Percentiles rank a stretch among this genome's conserved stretches.
phyloP scores from a whole-genome alignment of 2,329 filamentous ascomycete species.

The Stenocarpella maydis region DNA sequence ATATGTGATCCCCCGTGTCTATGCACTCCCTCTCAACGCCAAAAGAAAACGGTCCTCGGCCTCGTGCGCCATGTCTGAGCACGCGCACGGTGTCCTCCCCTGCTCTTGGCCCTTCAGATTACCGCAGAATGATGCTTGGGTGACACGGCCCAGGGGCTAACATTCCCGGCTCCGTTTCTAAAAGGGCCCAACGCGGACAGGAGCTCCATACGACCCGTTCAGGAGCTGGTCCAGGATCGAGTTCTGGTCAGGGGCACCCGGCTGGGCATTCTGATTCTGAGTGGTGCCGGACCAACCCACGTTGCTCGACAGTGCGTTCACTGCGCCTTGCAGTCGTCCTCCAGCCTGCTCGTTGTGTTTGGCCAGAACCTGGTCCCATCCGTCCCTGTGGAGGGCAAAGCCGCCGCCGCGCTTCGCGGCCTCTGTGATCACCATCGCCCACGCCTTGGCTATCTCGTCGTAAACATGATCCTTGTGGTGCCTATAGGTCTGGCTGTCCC shows the following conservation, averaged over 20 bases:
- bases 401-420: slow-evolving; percentile 90
- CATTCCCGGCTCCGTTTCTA: slow-evolving; percentile 44
- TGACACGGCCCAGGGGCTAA: neutral
- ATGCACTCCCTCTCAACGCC: slow-evolving; percentile 31
- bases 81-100: neutral
- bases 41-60: slow-evolving; percentile 3
- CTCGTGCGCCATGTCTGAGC: slow-evolving; percentile 6
- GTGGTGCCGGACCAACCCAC: slow-evolving; percentile 78
- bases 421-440: slow-evolving; percentile 90
- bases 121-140: neutral
- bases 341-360: slow-evolving; percentile 90
- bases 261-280: slow-evolving; percentile 38
- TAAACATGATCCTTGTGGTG: slow-evolving; percentile 96
- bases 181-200: slow-evolving; percentile 70
- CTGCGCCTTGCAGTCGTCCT: slow-evolving; percentile 80
- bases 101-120: neutral
- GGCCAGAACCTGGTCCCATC: slow-evolving; percentile 88
- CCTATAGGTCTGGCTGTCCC: slow-evolving; percentile 87
- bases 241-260: slow-evolving; percentile 52
- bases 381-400: slow-evolving; percentile 86
- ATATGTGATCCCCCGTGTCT: slow-evolving; percentile 35
- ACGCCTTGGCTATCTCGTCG: slow-evolving; percentile 93
- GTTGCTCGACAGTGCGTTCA: slow-evolving; percentile 77
- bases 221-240: slow-evolving; percentile 71
- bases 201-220: slow-evolving; percentile 65